Conservation (phyloP, 106 monocot genomes). For the Dactylorhiza incarnata region DNA sequence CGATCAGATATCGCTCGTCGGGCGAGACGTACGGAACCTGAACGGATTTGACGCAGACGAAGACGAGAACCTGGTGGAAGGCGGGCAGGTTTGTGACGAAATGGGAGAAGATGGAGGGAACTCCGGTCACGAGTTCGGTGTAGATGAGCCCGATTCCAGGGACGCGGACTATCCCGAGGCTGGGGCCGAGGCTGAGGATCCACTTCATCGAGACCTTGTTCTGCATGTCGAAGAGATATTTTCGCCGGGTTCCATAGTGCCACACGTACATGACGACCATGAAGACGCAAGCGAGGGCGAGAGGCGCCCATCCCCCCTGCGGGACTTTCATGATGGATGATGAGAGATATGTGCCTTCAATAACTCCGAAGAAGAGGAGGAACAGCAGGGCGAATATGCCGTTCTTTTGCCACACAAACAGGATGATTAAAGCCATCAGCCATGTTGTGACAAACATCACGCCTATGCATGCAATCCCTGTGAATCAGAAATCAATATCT, state of each 20-base stretch:
- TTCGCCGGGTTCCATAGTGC: slow-evolving; percentile 73
- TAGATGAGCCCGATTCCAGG: slow-evolving; percentile 89
- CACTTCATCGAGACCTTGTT: slow-evolving; percentile 91
- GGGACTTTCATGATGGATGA: slow-evolving; percentile 56
- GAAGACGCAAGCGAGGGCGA: slow-evolving; percentile 48
- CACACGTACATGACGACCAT: slow-evolving; percentile 68
- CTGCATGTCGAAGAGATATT: slow-evolving; percentile 66
- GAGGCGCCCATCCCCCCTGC: slow-evolving; percentile 73
- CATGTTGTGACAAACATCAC: slow-evolving; percentile 90
- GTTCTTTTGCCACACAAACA: slow-evolving; percentile 64
- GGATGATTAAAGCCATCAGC: slow-evolving; percentile 64
- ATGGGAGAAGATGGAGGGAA: slow-evolving; percentile 86
- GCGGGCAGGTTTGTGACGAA: slow-evolving; percentile 83
- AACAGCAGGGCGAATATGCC: slow-evolving; percentile 29
- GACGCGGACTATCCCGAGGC: slow-evolving; percentile 82
- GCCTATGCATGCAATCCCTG: slow-evolving; percentile 73
- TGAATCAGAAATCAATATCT: slow-evolving; percentile 7
- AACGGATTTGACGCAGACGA: slow-evolving; percentile 73
- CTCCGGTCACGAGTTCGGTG: slow-evolving; percentile 70
- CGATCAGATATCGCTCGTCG: slow-evolving; percentile 66
- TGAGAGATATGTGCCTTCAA: slow-evolving; percentile 48
- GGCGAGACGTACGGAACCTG: slow-evolving; percentile 50
- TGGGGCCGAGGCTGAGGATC: slow-evolving; percentile 73
- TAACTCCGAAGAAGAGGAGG: slow-evolving; percentile 44
- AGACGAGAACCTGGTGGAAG: slow-evolving; percentile 75